phyloP scores from a whole-genome alignment of 257 asterid genomes.

The Solanum chilense region DNA sequence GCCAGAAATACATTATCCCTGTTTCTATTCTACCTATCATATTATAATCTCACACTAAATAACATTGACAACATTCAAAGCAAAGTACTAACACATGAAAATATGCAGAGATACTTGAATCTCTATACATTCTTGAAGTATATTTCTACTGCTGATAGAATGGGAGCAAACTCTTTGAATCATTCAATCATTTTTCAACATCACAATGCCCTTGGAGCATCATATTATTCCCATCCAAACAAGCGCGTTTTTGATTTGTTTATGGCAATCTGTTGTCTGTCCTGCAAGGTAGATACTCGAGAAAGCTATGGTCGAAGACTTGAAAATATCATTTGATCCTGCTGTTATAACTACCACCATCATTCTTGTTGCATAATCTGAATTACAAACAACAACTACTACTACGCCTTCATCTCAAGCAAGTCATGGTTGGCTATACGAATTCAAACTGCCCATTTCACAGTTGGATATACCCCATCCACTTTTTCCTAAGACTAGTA shows the following conservation, averaged over 20 bases:
- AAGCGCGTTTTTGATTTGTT: neutral
- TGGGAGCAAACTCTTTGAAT: neutral
- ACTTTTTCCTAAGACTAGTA: neutral
- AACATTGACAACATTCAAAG: neutral
- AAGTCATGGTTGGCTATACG: neutral
- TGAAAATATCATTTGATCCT: neutral
- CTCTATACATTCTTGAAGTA: neutral
- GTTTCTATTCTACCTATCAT: neutral
- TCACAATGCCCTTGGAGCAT: neutral
- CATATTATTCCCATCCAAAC: neutral
- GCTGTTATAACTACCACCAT: neutral
- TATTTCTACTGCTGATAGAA: neutral
- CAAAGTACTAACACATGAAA: neutral
- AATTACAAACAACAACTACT: neutral
- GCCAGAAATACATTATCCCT: neutral
- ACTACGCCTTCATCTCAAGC: neutral
- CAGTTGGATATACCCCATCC: neutral
- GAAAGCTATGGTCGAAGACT: neutral
- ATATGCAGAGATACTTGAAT: neutral
- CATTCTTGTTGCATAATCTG: neutral
- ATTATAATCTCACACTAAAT: neutral
- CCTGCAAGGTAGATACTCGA: neutral
- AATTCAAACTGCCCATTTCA: neutral
- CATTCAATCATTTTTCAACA: neutral
- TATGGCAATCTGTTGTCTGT: neutral